Base-by-base conservation (phyloP, 768 basidiomycete genomes). In the Clavaria fumosa region DNA sequence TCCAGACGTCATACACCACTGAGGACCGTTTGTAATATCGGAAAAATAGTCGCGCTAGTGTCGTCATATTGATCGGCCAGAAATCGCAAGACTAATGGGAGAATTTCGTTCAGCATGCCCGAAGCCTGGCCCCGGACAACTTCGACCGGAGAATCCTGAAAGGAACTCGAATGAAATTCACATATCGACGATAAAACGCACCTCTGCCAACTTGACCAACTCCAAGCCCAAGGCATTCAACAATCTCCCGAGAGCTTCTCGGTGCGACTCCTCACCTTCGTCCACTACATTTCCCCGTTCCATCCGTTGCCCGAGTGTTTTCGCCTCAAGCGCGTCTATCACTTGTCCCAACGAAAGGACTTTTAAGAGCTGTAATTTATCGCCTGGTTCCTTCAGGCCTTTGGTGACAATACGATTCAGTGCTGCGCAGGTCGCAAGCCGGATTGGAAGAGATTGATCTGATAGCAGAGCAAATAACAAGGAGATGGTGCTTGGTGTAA, bases 21-120 rank as follows among this genome's bases (percentile, higher is more conserved):
- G 26, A 99, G 69, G 39, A 95, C 61, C 15, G 71, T 67, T 43
- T 78, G 73, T 10, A 95, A 61, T 39, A 95, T 61, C 3, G 84
- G 76, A 50, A 90, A 85, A 27, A 96, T 68, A 5, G 90, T 80
- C 15, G 75, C 73, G 44, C 78, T 78, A 4, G 86, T 90, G 49
- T 93, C 90, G 43, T 91, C 85, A 45, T 85, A 84, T 19, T 78
- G 67, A 50, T 97, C 95, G 6, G 78, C 79, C 61, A 97, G 66
- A 62, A 96, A 90, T 11, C 74, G 78, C 7, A 99, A 66, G 63
- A 88, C 69, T 23, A 89, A 66, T 1, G 90, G 86, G 12, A 90
- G 66, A 30, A 78, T 58, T 47, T 81, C 73, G 23, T 64, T 60
- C 37, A 88, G 63, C 50, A 83, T 60, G 19, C 55, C 57, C 6